Base-by-base conservation (phyloP, 1,139 yeast species). In the Blastobotrys petasosporus region DNA sequence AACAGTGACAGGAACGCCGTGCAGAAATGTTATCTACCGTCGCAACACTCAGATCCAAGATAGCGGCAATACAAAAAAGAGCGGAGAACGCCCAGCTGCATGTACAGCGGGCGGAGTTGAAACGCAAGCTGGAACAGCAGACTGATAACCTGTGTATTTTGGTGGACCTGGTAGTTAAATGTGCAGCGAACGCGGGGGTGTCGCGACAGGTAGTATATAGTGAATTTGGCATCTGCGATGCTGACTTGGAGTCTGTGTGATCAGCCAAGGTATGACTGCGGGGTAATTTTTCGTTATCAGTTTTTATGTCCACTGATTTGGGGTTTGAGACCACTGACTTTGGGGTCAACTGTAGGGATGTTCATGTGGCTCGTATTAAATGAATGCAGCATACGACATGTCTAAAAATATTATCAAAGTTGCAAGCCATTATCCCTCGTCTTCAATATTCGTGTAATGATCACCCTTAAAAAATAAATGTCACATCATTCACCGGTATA, bases 191-290 rank as follows among this genome's bases (percentile, higher is more conserved):
- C 16, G n/a, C n/a, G 28, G 41, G 41, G 9, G 20, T 23, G 12
- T 32, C 17, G 15, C 37, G 44, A 3, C 15, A 25, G 4, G 13
- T 2, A 6, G 44, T 41, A 8, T 41, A 35, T 41, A 9, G 8
- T n/a, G 44, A 41, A 17, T 41, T 41, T 20, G 44, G 35, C 28
- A 20, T 41, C 9, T 11, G 29, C 28, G 38, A 34, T 9, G 34
- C 12, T 11, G 44, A 41, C 13, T 28, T 41, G 34, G 44, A 41
- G 34, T 34, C 15, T 20, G 25, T 20, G 6, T 20, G 25, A 20
- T 20, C 7, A 20, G 6, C 25, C 6, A 20, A 4, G 25, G 25
- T 20, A 20, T 4, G 25, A 4, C 6, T 4, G 25, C 7, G 4
- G 4, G 25, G 25, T 20, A 7, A 20, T 20, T 4, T 4, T 20